Evolutionary conservation across 306 rosid genomes (phyloP).

Genomic region (Hylodesmum podocarpum): DNA sequence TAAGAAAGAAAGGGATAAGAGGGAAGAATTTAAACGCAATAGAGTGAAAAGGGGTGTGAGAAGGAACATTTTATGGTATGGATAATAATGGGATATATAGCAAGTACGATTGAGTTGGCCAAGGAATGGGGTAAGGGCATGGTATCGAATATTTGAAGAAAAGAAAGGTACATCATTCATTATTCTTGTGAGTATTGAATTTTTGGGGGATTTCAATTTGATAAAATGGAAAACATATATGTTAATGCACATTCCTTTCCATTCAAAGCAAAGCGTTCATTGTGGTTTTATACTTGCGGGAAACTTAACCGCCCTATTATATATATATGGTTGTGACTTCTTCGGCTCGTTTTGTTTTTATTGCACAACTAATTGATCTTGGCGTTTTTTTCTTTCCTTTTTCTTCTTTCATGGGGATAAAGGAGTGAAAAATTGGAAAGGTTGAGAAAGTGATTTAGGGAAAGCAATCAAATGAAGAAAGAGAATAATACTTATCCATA

Average conservation of each 20-base stretch:
- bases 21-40: constrained; percentile 1
- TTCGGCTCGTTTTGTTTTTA: constrained; percentile 19
- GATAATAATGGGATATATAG: constrained; percentile 14
- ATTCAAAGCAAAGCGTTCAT: constrained; percentile 61
- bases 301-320: constrained; percentile 41
- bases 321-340: constrained; percentile 7
- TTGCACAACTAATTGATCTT: neutral
- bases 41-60: constrained; percentile 6
- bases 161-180: constrained; percentile 31
- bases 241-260: constrained; percentile 37
- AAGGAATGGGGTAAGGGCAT: constrained; percentile 18
- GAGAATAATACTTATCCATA: neutral
- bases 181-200: constrained; percentile 18
- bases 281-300: constrained; percentile 44
- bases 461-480: constrained; percentile 30
- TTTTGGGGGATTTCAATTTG: neutral
- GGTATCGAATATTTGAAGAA: constrained; percentile 38
- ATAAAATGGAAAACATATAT: neutral
- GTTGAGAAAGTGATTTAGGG: constrained; percentile 32
- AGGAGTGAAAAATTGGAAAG: constrained; percentile 28
- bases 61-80: neutral
- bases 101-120: constrained; percentile 24
- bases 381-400: neutral
- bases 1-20: constrained; percentile 10
- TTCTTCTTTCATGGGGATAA: constrained; percentile 1